Evolutionary conservation across 1,284 basidiomycete genomes (phyloP).

Genomic region (Naganishia albida): DNA sequence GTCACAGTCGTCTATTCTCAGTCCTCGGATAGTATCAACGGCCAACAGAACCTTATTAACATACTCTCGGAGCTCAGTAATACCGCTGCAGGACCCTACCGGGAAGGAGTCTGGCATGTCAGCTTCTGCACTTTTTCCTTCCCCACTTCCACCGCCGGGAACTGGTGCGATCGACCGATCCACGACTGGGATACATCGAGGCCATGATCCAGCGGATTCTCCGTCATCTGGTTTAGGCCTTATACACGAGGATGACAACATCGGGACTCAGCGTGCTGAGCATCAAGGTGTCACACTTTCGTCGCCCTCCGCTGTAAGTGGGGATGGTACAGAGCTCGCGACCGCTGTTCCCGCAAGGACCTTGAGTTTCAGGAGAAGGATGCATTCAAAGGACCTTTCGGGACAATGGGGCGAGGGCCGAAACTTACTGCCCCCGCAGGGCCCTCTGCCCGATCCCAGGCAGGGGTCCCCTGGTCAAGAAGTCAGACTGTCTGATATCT

Average conservation of each 20-base stretch:
- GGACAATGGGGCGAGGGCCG: background rate
- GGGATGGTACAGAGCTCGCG: background rate
- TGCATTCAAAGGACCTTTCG: constrained; percentile 9
- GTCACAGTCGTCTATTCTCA: constrained; percentile 1
- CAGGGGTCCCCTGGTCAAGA: too few relatives aligned
- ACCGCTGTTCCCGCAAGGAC: background rate
- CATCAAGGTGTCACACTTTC: background rate
- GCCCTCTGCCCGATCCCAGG: constrained; percentile 10
- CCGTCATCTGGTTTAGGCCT: constrained; percentile 2
- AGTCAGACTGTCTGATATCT: too few relatives aligned
- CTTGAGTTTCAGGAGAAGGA: constrained; percentile 5
- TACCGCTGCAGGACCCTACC: background rate
- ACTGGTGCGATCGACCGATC: background rate
- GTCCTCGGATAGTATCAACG: background rate
- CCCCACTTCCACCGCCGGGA: background rate
- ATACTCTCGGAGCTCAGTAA: constrained; percentile 3
- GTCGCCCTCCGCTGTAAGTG: background rate
- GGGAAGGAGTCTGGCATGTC: background rate
- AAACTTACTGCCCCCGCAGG: constrained; percentile 7
- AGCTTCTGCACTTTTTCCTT: background rate
- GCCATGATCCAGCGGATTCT: background rate
- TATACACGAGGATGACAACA: constrained; percentile 1
- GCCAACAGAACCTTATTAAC: constrained; percentile 16
- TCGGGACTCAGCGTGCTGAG: background rate
- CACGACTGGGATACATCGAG: background rate